phyloP scores from a whole-genome alignment of 331 rosid genomes.

The Telfairia occidentalis region DNA sequence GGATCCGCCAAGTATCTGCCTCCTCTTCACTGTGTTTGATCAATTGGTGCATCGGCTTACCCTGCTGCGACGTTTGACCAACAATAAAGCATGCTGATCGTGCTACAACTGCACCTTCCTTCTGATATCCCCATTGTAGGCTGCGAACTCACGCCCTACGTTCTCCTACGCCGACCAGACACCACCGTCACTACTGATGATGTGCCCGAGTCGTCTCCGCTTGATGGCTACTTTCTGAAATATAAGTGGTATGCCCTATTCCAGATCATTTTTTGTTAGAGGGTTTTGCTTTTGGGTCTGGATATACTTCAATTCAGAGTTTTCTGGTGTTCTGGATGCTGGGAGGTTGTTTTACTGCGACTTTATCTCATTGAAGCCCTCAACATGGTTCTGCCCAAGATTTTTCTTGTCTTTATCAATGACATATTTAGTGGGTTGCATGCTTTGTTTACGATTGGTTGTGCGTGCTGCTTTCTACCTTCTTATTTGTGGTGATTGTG shows the following conservation, averaged over 20 bases:
- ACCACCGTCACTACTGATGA: constrained; percentile 59
- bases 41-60: constrained; percentile 28
- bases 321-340: neutral
- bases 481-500: no score
- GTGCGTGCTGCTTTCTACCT: neutral
- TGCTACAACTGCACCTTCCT: constrained; percentile 95
- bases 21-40: constrained; percentile 9
- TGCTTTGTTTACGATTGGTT: neutral
- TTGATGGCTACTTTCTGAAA: constrained; percentile 71
- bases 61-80: constrained; percentile 26
- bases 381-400: neutral
- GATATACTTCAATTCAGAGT: no score
- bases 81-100: constrained; percentile 84
- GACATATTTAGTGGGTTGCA: neutral
- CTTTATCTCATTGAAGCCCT: neutral
- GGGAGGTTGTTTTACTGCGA: neutral
- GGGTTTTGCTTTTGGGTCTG: neutral
- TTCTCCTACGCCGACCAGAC: constrained; percentile 80
- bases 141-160: constrained; percentile 97
- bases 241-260: constrained; percentile 67
- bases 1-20: constrained; percentile 86
- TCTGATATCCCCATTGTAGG: constrained; percentile 99
- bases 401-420: neutral
- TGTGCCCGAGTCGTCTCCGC: constrained; percentile 57
- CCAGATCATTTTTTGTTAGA: neutral